These are phyloP conservation scores for Syzygium jambos DNA, from an alignment of 345 rosid species.

Conservation along the genomic window DNA sequence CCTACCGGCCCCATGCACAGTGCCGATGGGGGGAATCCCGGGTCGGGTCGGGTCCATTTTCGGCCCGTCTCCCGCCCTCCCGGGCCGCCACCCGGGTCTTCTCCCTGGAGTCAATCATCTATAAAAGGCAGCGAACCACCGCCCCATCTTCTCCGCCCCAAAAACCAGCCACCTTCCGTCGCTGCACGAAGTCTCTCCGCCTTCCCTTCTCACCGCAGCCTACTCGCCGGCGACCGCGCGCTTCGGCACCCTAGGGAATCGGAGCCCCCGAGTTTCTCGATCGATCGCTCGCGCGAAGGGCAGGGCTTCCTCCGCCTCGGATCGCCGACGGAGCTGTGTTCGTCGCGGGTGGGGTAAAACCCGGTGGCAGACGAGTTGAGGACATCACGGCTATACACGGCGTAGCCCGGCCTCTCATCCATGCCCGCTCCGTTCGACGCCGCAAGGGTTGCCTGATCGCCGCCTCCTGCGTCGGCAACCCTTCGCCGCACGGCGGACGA, in stretches of 20 bases:
- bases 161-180: neutral
- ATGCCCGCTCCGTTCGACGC: slow-evolving; percentile 82
- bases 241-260: neutral
- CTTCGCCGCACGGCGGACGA: slow-evolving; percentile 99
- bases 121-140: neutral
- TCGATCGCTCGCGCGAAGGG: neutral
- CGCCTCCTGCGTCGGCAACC: slow-evolving; percentile 48
- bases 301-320: neutral
- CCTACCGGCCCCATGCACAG: too few species aligned
- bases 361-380: slow-evolving; percentile 36
- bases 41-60: neutral
- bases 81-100: neutral
- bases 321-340: neutral
- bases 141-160: neutral
- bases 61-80: neutral
- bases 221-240: neutral
- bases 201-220: neutral
- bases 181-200: neutral
- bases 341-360: slow-evolving; percentile 21
- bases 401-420: slow-evolving; percentile 39
- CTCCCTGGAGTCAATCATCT: neutral
- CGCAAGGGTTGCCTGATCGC: slow-evolving; percentile 67
- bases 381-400: slow-evolving; percentile 99
- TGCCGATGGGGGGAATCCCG: neutral
- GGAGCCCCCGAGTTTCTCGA: neutral